Base-by-base conservation (phyloP, 176 grass and related monocot species). In the Musa acuminata region DNA sequence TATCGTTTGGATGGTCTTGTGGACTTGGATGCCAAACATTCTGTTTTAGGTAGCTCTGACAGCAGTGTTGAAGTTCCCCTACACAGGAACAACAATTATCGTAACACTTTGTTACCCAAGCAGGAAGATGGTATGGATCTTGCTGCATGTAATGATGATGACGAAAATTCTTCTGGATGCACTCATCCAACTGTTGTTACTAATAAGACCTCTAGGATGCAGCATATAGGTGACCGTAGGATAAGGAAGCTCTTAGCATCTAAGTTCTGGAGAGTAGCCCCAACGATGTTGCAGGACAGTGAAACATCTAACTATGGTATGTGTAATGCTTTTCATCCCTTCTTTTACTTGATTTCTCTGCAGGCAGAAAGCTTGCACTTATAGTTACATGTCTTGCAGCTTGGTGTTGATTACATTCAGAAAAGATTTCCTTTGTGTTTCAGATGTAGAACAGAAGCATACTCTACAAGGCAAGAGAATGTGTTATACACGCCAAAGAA, bases 11-110 rank as follows among this genome's bases (percentile, higher is more conserved):
- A 80, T 13, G 87, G 85, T 74, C 79, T 55, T 55, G 89, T 89
- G 86, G 82, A 91, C 78, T 82, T 86, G 21, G 84, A 86, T 73
- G 75, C 64, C 22, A 91, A 99, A 74, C 82, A 82, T 12, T 85
- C 91, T 79, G 87, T 81, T 81, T 84, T 91, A 79, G 86, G 89
- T 74, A 99, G 96, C 77, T 99, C 96, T 63, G 91, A 89, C 73
- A 88, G 90, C 80, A 99, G 84, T 22, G 84, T 80, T 53, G 91
- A 95, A 62, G 84, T 86, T 85, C 86, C 91, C 51, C 22, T 79
- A 52, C 77, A 89, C 75, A 84, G 64, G 11, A 74, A 81, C 67
- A 68, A 82, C 62, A 68, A 86, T 84, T 73, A 9, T 59, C 71
- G 64, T 21, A 87, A 78, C 0, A 75, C 57, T 67, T 79, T 72